Percentiles rank a stretch among this genome's conserved stretches.
phyloP scores from a whole-genome alignment of 1,139 yeast species.

The Sugiyamaella grinbergsii region DNA sequence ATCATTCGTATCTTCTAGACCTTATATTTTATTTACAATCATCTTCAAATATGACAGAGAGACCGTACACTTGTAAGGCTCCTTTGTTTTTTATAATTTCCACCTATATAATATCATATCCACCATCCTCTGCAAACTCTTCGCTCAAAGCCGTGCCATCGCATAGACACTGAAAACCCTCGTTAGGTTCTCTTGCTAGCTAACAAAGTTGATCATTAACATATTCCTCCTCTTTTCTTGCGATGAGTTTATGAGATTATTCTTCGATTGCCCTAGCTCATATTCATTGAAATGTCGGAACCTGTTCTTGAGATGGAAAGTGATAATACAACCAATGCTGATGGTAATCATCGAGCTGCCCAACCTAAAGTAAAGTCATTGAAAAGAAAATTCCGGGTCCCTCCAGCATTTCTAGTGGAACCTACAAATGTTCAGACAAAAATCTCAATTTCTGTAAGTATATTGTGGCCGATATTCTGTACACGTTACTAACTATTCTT shows the following conservation, averaged over 20 bases:
- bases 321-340: background rate
- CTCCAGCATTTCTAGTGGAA: conserved; percentile 37
- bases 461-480: conserved; percentile 27
- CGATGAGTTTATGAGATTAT: no score
- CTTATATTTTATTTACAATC: no score
- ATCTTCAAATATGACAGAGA: no score
- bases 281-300: background rate
- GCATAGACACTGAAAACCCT: background rate
- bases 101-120: no score
- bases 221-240: no score
- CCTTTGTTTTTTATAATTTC: background rate
- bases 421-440: conserved; percentile 25
- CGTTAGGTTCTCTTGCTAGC: no score
- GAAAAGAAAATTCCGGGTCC: conserved; percentile 29
- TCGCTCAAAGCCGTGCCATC: background rate
- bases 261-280: no score
- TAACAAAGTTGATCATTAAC: no score
- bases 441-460: conserved; percentile 26
- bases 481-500: conserved; percentile 14
- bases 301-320: background rate
- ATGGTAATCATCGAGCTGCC: background rate
- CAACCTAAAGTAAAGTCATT: conserved; percentile 12
- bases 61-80: no score
- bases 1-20: no score
- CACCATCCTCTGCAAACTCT: no score